Percentiles rank a stretch among this genome's conserved stretches.
Evolutionary conservation across 2,329 filamentous ascomycete species (phyloP).

Genomic region (Botrytis paeoniae): DNA sequence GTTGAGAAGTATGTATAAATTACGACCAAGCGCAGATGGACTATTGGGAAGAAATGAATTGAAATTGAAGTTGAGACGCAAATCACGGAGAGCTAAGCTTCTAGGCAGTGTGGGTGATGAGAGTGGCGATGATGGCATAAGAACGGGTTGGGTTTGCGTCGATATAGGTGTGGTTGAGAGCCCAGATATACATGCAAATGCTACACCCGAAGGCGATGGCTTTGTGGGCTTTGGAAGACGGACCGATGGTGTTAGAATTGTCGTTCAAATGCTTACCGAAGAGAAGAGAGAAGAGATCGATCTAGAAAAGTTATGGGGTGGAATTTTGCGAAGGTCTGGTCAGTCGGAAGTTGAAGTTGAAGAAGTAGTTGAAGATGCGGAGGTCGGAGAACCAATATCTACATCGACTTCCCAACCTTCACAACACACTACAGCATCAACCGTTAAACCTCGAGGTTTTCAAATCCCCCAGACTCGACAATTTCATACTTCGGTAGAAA

Average conservation of each 20-base stretch:
- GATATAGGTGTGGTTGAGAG: slow-evolving; percentile 73
- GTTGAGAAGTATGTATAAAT: slow-evolving; percentile 68
- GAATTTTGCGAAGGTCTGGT: slow-evolving; percentile 32
- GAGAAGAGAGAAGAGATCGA: slow-evolving; percentile 66
- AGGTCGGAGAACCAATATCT: not conserved
- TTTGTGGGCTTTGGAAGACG: slow-evolving; percentile 75
- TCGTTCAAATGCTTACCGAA: slow-evolving; percentile 70
- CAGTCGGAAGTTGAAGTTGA: slow-evolving; percentile 15
- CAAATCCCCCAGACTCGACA: slow-evolving; percentile 16
- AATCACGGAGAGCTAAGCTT: slow-evolving; percentile 77
- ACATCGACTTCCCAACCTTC: not conserved
- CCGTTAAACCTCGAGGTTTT: slow-evolving; percentile 8
- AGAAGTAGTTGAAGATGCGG: not conserved
- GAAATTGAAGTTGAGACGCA: slow-evolving; percentile 78
- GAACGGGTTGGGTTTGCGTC: slow-evolving; percentile 94
- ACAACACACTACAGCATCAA: not conserved
- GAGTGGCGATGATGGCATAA: slow-evolving; percentile 76
- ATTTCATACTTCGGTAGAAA: slow-evolving; percentile 24
- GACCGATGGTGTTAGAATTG: slow-evolving; percentile 56
- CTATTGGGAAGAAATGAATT: slow-evolving; percentile 86
- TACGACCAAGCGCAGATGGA: slow-evolving; percentile 80
- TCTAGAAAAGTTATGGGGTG: slow-evolving; percentile 60
- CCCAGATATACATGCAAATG: slow-evolving; percentile 42
- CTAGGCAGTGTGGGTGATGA: slow-evolving; percentile 66
- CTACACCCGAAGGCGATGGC: slow-evolving; percentile 47